Conservation (phyloP, 179 eudicot genomes). For the Spinacia oleracea region DNA sequence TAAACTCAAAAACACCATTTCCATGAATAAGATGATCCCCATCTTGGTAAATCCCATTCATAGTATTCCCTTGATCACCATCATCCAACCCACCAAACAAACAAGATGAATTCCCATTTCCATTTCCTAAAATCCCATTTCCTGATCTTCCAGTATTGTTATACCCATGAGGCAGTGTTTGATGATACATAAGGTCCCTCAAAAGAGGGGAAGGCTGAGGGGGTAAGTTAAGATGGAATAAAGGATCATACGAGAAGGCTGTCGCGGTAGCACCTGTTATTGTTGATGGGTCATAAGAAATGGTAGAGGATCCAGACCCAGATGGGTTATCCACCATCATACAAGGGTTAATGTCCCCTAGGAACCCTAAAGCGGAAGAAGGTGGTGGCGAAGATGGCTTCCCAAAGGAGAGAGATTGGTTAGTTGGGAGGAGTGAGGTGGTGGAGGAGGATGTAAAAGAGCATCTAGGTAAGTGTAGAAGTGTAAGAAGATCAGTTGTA, state of each 20-base stretch:
- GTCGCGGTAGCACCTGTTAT: background rate
- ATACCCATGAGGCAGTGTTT: conserved; percentile 56
- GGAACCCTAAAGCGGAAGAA: conserved; percentile 36
- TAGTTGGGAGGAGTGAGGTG: background rate
- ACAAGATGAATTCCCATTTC: conserved; percentile 21
- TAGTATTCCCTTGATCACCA: conserved; percentile 31
- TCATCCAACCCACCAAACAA: conserved; percentile 51
- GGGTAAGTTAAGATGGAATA: conserved; percentile 65
- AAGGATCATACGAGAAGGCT: conserved; percentile 46
- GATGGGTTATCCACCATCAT: conserved; percentile 27
- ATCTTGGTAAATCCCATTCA: conserved; percentile 39
- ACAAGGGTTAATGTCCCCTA: conserved; percentile 35
- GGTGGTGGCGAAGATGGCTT: conserved; percentile 22
- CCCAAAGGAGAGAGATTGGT: conserved; percentile 31
- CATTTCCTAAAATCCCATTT: conserved; percentile 27
- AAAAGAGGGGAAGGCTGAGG: conserved; percentile 63
- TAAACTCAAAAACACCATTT: conserved; percentile 52
- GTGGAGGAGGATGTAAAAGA: conserved; percentile 23
- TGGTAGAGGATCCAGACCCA: conserved; percentile 12
- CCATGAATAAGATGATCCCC: conserved; percentile 31
- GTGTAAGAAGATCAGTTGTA: conserved; percentile 39
- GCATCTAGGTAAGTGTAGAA: conserved; percentile 40
- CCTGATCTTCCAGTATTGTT: conserved; percentile 15
- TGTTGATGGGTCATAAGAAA: conserved; percentile 21
- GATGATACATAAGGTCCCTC: conserved; percentile 62